A percentile compares a stretch with the other conserved stretches of the same genome.
Conservation (phyloP, 495 filamentous ascomycete genomes). For the Aspergillus asperescens region DNA sequence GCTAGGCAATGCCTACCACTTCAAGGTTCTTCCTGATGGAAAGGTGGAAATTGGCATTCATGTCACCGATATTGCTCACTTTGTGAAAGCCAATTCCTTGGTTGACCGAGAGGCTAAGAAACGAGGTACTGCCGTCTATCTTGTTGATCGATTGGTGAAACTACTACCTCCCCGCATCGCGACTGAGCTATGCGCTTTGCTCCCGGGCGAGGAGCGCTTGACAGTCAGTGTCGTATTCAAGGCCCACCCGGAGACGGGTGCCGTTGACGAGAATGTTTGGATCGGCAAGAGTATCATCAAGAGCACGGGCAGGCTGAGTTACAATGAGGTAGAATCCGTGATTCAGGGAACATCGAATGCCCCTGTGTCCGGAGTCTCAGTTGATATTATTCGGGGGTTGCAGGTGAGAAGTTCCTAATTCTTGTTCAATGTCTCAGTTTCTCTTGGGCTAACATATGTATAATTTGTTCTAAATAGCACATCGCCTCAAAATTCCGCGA, state of each 20-base stretch:
- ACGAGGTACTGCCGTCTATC: constrained; percentile 89
- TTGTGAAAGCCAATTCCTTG: constrained; percentile 91
- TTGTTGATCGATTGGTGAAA: constrained; percentile 86
- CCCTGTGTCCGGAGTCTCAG: constrained; percentile 52
- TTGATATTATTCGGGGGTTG: constrained; percentile 69
- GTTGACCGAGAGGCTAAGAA: constrained; percentile 98
- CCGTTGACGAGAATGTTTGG: constrained; percentile 76
- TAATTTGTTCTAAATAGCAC: constrained; percentile 39
- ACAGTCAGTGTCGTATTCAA: constrained; percentile 90
- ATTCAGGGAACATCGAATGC: constrained; percentile 57
- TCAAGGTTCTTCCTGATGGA: constrained; percentile 74
- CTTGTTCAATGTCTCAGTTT: not conserved
- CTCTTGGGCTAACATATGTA: not conserved
- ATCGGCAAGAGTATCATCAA: constrained; percentile 91
- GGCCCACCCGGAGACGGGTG: constrained; percentile 71
- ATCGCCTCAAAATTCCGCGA: constrained; percentile 86
- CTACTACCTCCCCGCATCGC: constrained; percentile 83
- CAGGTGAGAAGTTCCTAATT: constrained; percentile 52
- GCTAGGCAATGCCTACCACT: constrained; percentile 85
- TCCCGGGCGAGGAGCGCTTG: constrained; percentile 79
- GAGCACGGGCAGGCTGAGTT: constrained; percentile 77
- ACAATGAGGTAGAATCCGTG: constrained; percentile 77
- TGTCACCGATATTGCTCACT: constrained; percentile 92
- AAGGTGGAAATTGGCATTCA: constrained; percentile 93
- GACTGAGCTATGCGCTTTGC: constrained; percentile 79